A percentile compares a stretch with the other conserved stretches of the same genome.
Evolutionary conservation across 169 alveolate genomes (phyloP).

Genomic region (Plasmodium reichenowi): DNA sequence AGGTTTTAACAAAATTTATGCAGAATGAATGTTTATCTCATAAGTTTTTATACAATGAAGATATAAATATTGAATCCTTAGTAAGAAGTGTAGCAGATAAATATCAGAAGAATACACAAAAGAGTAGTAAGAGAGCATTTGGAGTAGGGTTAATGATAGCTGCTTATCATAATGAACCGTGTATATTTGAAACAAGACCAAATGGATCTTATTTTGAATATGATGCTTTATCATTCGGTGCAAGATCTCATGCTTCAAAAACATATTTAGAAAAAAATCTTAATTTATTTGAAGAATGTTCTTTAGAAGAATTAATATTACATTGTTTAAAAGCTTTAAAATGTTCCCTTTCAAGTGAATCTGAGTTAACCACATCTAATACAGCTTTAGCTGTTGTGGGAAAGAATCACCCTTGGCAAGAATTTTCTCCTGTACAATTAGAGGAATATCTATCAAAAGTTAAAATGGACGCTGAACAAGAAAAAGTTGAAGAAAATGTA

Average conservation of each 20-base stretch:
- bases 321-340: slow-evolving; percentile 94
- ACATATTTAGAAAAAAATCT: slow-evolving; percentile 96
- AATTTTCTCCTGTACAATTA: slow-evolving; percentile 25
- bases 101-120: slow-evolving; percentile 96
- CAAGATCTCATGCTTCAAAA: slow-evolving; percentile 97
- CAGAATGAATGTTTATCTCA: slow-evolving; percentile 95
- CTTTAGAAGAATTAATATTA: slow-evolving; percentile 86
- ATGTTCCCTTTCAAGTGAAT: slow-evolving; percentile 92
- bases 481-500: neutral
- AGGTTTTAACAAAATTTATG: slow-evolving; percentile 87
- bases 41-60: slow-evolving; percentile 94
- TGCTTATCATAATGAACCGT: slow-evolving; percentile 94
- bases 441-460: slow-evolving; percentile 35
- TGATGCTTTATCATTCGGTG: slow-evolving; percentile 97
- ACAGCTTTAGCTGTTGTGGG: slow-evolving; percentile 91
- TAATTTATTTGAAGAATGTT: slow-evolving; percentile 87
- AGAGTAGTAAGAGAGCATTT: slow-evolving; percentile 97
- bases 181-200: slow-evolving; percentile 96
- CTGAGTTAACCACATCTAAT: slow-evolving; percentile 90
- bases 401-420: slow-evolving; percentile 83
- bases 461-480: slow-evolving; percentile 23
- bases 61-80: slow-evolving; percentile 93
- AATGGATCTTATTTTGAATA: slow-evolving; percentile 97
- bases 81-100: slow-evolving; percentile 94
- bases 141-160: slow-evolving; percentile 98